These are phyloP conservation scores for Volvox carteri DNA, from an alignment of 163 green algal species.

Conservation along the genomic window DNA sequence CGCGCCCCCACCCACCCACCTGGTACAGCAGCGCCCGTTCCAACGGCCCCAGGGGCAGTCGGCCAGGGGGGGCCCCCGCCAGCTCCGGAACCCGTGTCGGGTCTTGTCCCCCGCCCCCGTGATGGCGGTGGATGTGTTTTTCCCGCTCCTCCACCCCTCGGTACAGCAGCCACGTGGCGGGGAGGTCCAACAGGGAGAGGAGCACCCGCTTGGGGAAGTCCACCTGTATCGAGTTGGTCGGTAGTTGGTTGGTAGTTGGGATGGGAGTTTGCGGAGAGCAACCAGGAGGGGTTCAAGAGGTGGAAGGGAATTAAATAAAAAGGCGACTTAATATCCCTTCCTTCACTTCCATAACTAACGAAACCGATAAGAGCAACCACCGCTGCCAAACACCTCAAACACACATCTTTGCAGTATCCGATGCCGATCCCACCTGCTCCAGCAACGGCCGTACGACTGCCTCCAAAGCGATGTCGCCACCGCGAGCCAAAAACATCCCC, in stretches of 20 bases:
- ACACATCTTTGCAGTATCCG: no score
- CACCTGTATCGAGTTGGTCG: background rate
- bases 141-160: background rate
- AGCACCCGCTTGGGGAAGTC: background rate
- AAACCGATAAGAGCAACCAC: no score
- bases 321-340: no score
- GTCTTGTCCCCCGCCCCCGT: no score
- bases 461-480: conserved; percentile 41
- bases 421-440: conserved; percentile 32
- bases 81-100: no score
- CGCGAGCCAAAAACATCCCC: background rate
- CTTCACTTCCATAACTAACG: no score
- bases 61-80: no score
- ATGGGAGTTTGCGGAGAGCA: background rate
- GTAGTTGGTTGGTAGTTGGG: no score
- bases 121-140: no score
- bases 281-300: no score
- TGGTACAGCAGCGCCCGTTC: conserved; percentile 11
- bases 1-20: conserved; percentile 5
- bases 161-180: conserved; percentile 41
- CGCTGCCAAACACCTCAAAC: no score
- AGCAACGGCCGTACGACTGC: conserved; percentile 34
- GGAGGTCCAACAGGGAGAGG: background rate
- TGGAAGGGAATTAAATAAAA: no score
- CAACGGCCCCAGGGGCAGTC: background rate